Percentiles rank a stretch among this genome's conserved stretches.
phyloP scores from a whole-genome alignment of 2,329 filamentous ascomycete genomes.

The Penicillium sp. region DNA sequence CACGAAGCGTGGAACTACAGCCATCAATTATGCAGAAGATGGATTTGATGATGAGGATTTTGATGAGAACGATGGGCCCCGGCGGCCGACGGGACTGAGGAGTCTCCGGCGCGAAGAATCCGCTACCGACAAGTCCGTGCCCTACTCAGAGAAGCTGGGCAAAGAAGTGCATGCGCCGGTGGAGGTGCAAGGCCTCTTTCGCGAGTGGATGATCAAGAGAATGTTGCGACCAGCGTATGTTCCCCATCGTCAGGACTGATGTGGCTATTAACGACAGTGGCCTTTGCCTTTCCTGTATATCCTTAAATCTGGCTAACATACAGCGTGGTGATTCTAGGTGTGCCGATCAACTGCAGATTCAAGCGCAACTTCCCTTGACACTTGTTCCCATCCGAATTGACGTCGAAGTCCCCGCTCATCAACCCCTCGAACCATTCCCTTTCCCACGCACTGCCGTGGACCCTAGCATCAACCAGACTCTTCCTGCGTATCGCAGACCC shows the following conservation, averaged over 20 bases:
- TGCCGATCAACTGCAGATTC: slow-evolving; percentile 62
- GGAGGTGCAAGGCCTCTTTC: slow-evolving; percentile 84
- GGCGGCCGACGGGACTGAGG: slow-evolving; percentile 74
- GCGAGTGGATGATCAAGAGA: slow-evolving; percentile 89
- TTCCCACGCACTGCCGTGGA: slow-evolving; percentile 45
- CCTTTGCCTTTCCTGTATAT: slow-evolving; percentile 11
- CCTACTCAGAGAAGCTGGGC: slow-evolving; percentile 69
- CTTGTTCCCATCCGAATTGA: slow-evolving; percentile 96
- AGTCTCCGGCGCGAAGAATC: slow-evolving; percentile 77
- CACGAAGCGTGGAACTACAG: slow-evolving; percentile 95
- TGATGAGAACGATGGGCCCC: slow-evolving; percentile 65
- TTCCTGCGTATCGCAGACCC: slow-evolving; percentile 75
- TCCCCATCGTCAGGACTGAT: slow-evolving; percentile 5
- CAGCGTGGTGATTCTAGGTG: slow-evolving; percentile 34
- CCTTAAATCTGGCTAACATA: slow-evolving; percentile 10
- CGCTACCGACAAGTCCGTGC: slow-evolving; percentile 61
- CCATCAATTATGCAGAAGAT: slow-evolving; percentile 97
- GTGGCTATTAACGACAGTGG: background rate
- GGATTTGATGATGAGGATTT: slow-evolving; percentile 76
- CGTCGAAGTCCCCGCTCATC: slow-evolving; percentile 77
- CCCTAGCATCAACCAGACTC: slow-evolving; percentile 58
- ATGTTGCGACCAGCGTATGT: slow-evolving; percentile 48
- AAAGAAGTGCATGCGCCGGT: slow-evolving; percentile 79
- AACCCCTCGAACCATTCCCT: slow-evolving; percentile 49
- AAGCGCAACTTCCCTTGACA: slow-evolving; percentile 78